Base-by-base conservation (phyloP, 1,284 basidiomycete genomes). In the Boletus holoroseus region DNA sequence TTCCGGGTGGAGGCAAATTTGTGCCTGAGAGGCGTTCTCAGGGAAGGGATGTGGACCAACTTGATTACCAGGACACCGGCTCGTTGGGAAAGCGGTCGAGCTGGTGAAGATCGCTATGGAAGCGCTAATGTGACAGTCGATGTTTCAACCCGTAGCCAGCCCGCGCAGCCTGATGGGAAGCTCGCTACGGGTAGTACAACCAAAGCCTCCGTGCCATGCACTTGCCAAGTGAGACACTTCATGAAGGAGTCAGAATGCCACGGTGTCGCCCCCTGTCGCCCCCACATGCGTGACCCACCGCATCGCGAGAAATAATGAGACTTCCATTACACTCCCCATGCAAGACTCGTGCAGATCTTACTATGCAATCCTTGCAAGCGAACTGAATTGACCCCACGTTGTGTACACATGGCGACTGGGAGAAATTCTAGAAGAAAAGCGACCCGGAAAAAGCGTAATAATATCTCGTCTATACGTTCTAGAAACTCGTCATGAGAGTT, bases 381-480 rank as follows among this genome's bases (percentile, higher is more conserved):
- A 59, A 50, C 43, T 36, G 44, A 53, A 52, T 49, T 51, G 39
- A 32, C 51, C 44, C 22, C 64, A 64, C 55, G 63, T 56, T 53
- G 44, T 39, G 24, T 36, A 62, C 51, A 50, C 54, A 51, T 49
- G 47, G 54, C 44, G 38, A 48, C 49, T 26, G 26, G 36, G 40
- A 37, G 46, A 46, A 50, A 47, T 51, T 61, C 60, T 47, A 61
- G 22, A 47, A 49, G 43, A 47, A 55, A 54, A 18, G 49, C 40
- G 39, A 39, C 36, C 34, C 38, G 32, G 43, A 49, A 53, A 52
- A 40, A 0, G 49, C 11, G 50, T 50, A 54, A 54, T 44, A 51
- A 35, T 40, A 18, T 50, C 51, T 30, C 51, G 36, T 67, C 62
- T 66, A 63, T 55, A 41, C 22, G 34, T 53, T 67, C 66, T 66